These are phyloP conservation scores for Penicillium pancosmium DNA, from an alignment of 495 filamentous ascomycete genomes.

Conservation along the genomic window DNA sequence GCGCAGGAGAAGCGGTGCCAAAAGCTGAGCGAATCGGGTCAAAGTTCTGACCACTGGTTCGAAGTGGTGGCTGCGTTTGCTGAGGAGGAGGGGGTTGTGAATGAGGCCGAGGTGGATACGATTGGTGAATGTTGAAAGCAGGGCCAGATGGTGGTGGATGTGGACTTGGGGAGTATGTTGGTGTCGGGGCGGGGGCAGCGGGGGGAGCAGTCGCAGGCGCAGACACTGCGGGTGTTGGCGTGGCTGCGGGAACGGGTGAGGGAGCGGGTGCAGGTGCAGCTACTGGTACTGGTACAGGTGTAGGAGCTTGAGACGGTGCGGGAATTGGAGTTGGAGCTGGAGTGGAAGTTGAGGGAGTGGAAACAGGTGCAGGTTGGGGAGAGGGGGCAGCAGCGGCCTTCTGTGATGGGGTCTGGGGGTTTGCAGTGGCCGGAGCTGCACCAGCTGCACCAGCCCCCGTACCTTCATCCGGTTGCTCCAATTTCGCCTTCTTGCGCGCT, in stretches of 20 bases:
- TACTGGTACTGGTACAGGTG: constrained; percentile 12
- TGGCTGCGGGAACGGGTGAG: constrained; percentile 16
- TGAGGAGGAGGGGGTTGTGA: constrained; percentile 45
- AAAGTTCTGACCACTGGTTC: constrained; percentile 76
- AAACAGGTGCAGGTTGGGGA: not conserved
- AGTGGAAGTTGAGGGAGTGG: not conserved
- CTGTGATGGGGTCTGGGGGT: not conserved
- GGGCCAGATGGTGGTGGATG: constrained; percentile 27
- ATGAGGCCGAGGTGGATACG: constrained; percentile 38
- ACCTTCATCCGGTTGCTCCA: constrained; percentile 36
- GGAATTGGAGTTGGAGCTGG: constrained; percentile 11
- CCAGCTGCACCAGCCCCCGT: constrained; percentile 9
- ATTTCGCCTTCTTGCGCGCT: constrained; percentile 52
- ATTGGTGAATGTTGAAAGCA: constrained; percentile 24
- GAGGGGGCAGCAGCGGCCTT: not conserved
- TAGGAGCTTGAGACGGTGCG: constrained; percentile 15
- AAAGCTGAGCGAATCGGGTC: constrained; percentile 79
- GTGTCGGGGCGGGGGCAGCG: constrained; percentile 17
- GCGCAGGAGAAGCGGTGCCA: constrained; percentile 60
- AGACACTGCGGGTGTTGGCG: constrained; percentile 25
- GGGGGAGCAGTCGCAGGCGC: constrained; percentile 9
- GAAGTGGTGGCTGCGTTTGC: constrained; percentile 27
- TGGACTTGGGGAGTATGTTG: constrained; percentile 22
- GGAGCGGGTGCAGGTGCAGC: constrained; percentile 17
- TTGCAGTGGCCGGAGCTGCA: constrained; percentile 2